Evolutionary conservation across 768 basidiomycete genomes (phyloP), one percentile per base, ranked within the genome.

Genomic region (Hygrocybe punicea): DNA sequence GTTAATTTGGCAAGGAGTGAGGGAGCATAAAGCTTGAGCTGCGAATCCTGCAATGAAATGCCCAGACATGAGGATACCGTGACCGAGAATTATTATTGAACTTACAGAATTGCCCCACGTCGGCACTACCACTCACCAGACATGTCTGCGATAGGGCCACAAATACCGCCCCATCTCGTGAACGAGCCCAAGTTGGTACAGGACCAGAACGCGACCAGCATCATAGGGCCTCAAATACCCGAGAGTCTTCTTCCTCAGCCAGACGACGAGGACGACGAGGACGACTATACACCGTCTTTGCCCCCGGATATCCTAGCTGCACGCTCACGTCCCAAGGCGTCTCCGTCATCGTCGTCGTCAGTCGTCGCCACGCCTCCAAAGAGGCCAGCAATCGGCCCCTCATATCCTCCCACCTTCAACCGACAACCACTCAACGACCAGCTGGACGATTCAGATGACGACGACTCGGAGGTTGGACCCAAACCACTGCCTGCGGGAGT

Each of bases 401-500:
- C 85, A 2, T 70, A 72, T 48, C 68, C 74, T 23, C 66, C 73
- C 3, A 70, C 70, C 52, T 73, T 71, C 57, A 67, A 73, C 56
- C 65, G 11, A 67, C 8, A 67, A 56, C 42, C 59, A 63, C 29
- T 8, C 4, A 62, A 73, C 33, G 68, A 73, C 14, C 76, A 81
- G 14, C 81, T 84, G 29, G 80, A 82, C 47, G 86, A 86, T 54
- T 79, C 80, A 51, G 89, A 91, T 58, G 89, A 91, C 58, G 86
- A 87, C 51, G 92, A 94, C 58, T n/a, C n/a, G n/a, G n/a, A n/a
- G n/a, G 79, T 93, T 53, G 95, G 95, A 1, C 96, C 96, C 1
- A 81, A 79, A 68, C 93, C 92, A 0, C 74, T 88, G 0, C 86
- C 87, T 2, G 71, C 78, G 34, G 71, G 75, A 6, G 73, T 69